These are phyloP conservation scores for Pythium coloratum DNA, from an alignment of 352 stramenopile species.

Conservation along the genomic window DNA sequence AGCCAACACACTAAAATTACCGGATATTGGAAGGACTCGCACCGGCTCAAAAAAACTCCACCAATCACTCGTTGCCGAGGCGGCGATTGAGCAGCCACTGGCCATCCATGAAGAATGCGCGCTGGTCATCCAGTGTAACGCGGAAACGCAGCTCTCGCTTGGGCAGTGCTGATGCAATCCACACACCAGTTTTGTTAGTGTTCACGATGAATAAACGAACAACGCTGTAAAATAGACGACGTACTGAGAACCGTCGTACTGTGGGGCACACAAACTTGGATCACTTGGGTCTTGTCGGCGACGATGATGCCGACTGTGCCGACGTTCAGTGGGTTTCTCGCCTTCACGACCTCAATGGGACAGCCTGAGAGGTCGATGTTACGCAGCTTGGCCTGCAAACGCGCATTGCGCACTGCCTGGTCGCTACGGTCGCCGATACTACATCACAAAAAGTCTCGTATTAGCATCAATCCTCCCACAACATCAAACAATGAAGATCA, in stretches of 20 bases:
- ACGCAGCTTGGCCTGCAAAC: constrained; percentile 57
- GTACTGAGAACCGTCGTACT: constrained; percentile 51
- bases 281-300: constrained; percentile 54
- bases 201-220: no score
- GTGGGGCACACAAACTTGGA: constrained; percentile 43
- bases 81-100: constrained; percentile 37
- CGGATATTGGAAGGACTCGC: no score
- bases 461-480: constrained; percentile 19
- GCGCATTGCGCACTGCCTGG: constrained; percentile 18
- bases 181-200: no score
- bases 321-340: constrained; percentile 57
- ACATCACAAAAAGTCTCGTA: background rate
- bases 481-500: constrained; percentile 14
- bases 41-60: no score
- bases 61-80: background rate
- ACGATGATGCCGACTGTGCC: constrained; percentile 56
- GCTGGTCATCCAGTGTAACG: constrained; percentile 35
- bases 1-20: no score
- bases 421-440: constrained; percentile 23
- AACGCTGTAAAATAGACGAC: no score
- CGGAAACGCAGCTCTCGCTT: constrained; percentile 49
- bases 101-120: constrained; percentile 48
- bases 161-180: constrained; percentile 34
- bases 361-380: constrained; percentile 69
- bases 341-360: constrained; percentile 64